phyloP scores from a whole-genome alignment of 2,329 filamentous ascomycete species.

The Cladosporium sp. region DNA sequence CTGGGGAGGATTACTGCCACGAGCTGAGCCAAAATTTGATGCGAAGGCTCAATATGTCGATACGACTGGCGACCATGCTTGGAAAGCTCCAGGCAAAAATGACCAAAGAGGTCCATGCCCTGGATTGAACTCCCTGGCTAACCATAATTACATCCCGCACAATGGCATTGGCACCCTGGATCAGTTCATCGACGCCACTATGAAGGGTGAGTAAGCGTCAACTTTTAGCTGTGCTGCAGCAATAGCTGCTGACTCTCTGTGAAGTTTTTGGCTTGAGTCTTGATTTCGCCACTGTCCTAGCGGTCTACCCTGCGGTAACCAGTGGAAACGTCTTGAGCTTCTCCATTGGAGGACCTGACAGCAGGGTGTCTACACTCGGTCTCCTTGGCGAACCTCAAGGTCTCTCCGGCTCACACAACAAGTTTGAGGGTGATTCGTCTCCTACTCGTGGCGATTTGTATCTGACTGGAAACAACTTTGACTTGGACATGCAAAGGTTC shows the following conservation, averaged over 20 bases:
- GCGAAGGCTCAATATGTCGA: constrained; percentile 28
- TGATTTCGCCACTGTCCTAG: constrained; percentile 31
- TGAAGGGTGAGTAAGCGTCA: neutral
- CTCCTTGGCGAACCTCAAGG: constrained; percentile 18
- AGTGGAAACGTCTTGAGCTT: constrained; percentile 27
- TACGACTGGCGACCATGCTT: constrained; percentile 18
- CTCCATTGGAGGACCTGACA: constrained; percentile 26
- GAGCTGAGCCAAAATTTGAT: constrained; percentile 28
- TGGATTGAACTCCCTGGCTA: constrained; percentile 32
- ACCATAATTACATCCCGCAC: constrained; percentile 31
- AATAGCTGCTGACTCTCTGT: neutral
- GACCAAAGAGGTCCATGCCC: constrained; percentile 32
- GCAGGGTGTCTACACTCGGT: neutral
- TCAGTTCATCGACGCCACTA: constrained; percentile 30
- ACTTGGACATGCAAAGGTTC: constrained; percentile 21
- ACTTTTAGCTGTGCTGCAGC: neutral
- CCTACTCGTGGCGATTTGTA: constrained; percentile 31
- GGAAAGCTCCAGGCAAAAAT: constrained; percentile 24
- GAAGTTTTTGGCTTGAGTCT: constrained; percentile 25
- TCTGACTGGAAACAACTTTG: constrained; percentile 23
- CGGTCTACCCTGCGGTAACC: constrained; percentile 31
- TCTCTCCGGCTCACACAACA: constrained; percentile 24
- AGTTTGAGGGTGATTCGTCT: constrained; percentile 34
- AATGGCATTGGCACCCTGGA: constrained; percentile 32
- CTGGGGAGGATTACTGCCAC: constrained; percentile 16